phyloP scores from a whole-genome alignment of 208 protist genomes.

The Leishmania major region DNA sequence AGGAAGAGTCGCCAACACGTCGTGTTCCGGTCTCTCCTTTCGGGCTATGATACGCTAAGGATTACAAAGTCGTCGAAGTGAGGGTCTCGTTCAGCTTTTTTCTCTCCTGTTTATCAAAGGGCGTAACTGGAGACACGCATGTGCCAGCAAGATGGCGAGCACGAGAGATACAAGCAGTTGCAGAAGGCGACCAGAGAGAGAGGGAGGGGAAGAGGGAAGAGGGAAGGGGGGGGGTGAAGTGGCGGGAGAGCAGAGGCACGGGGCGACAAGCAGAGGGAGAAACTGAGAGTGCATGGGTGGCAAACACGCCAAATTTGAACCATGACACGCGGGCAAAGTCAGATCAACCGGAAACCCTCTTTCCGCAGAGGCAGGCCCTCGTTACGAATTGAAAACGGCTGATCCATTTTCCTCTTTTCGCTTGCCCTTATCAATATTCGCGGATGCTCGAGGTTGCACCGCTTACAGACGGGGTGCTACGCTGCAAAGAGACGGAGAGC shows the following conservation, averaged over 20 bases:
- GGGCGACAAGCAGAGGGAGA: slow-evolving; percentile 1
- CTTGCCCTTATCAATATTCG: not conserved
- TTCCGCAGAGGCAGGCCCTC: not conserved
- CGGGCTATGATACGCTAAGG: not conserved
- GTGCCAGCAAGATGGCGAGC: not conserved
- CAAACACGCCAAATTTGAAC: not conserved
- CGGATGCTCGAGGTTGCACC: not conserved
- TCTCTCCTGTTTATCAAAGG: not conserved
- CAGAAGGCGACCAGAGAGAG: not conserved
- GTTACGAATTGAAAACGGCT: not conserved
- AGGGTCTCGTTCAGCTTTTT: not conserved
- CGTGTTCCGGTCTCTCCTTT: not conserved
- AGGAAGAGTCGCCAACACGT: slow-evolving; percentile 10
- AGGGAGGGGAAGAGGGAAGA: not conserved
- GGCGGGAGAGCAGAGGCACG: not conserved
- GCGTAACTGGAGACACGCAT: not conserved
- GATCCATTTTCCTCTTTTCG: not conserved
- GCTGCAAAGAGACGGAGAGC: not conserved
- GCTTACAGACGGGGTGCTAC: not conserved
- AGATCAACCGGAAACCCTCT: not conserved
- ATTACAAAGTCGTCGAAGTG: slow-evolving; percentile 1
- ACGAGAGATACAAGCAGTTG: not conserved
- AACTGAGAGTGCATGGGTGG: not conserved
- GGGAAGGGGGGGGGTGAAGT: not conserved
- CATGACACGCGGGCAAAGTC: not conserved